Base-by-base conservation (phyloP, 768 basidiomycete species). In the Mycena albidolilacea region DNA sequence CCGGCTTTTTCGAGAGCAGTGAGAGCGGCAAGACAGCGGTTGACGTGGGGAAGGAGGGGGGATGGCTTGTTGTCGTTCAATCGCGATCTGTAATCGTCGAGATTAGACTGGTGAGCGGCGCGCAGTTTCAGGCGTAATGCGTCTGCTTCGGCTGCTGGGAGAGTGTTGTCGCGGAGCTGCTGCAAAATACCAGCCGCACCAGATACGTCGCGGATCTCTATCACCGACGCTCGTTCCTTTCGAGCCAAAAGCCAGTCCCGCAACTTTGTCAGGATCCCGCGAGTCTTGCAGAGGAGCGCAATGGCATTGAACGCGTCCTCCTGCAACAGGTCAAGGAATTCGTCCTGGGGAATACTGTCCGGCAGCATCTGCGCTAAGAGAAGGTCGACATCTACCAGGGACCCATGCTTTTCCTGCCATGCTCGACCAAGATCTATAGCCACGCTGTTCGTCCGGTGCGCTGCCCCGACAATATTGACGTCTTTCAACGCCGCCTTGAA, bases 1-100 rank as follows among this genome's bases (percentile, higher is more conserved):
- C 70, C 74, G 15, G 74, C 67, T 48, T 75, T 75, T 57, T 72
- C 71, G 58, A 75, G 71, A 2, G 74, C 71, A 1, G 70, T 75
- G 12, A 75, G 17, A 5, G 60, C 54, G 1, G 70, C 64, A 7
- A 75, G 60, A 46, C 67, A 72, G 21, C 74, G 74, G 52, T 75
- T 72, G 61, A 75, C 39, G 48, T 69, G 64, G 19, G 70, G 67
- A 44, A 75, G 70, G 50, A 75, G 63, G 37, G 71, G 67, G 23
- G 70, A 75, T 14, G 68, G 71, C n/a, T 64, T 35, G 17, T 50
- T 38, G 37, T 14, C 23, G 17, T 67, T 43, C 6, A 71, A 39
- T 4, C 74, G 70, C 35, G 66, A 23, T 17, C 71, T 58, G 60
- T 75, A 75, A 54, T 75, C 71, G n/a, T 38, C 44, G 46, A 72